phyloP scores from a whole-genome alignment of 2,329 filamentous ascomycete species.

The Lasiodiplodia gonubiensis region DNA sequence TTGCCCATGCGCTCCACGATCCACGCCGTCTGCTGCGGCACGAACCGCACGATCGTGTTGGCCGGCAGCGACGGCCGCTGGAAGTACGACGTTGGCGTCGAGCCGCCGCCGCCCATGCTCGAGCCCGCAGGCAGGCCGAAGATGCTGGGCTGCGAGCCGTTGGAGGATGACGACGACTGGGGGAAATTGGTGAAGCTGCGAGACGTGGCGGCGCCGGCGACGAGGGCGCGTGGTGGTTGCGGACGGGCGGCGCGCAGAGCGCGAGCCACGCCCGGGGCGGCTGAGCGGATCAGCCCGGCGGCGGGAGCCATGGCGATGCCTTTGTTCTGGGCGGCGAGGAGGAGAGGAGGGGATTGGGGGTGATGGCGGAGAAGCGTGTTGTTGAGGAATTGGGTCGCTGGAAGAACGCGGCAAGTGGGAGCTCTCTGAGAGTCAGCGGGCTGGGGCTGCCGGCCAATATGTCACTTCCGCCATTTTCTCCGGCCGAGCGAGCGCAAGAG shows the following conservation, averaged over 20 bases:
- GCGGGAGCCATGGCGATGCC: constrained; percentile 27
- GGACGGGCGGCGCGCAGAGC: constrained; percentile 3
- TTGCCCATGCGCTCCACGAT: constrained; percentile 99
- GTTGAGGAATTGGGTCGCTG: not conserved
- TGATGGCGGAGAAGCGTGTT: not conserved
- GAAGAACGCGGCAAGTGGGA: not conserved
- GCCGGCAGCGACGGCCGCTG: constrained; percentile 75
- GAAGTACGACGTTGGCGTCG: constrained; percentile 75
- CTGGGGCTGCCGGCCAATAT: not conserved
- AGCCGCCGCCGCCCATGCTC: not conserved
- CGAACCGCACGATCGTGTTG: constrained; percentile 94
- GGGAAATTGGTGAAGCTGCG: constrained; percentile 15
- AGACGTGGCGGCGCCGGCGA: not conserved
- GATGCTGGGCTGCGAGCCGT: constrained; percentile 6
- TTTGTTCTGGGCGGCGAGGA: not conserved
- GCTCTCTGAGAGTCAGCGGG: not conserved
- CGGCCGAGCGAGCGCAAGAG: constrained; percentile 2
- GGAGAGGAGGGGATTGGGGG: not conserved
- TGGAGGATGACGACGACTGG: constrained; percentile 1
- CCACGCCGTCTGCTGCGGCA: constrained; percentile 99
- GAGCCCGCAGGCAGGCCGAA: constrained; percentile 7
- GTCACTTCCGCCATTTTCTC: constrained; percentile 27
- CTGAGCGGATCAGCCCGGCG: constrained; percentile 23
- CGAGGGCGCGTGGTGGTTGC: constrained; percentile 2
- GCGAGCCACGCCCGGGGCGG: constrained; percentile 18